A percentile compares a stretch with the other conserved stretches of the same genome.
Conservation (phyloP, 2,329 filamentous ascomycete species). For the Trichophaea hybrida region DNA sequence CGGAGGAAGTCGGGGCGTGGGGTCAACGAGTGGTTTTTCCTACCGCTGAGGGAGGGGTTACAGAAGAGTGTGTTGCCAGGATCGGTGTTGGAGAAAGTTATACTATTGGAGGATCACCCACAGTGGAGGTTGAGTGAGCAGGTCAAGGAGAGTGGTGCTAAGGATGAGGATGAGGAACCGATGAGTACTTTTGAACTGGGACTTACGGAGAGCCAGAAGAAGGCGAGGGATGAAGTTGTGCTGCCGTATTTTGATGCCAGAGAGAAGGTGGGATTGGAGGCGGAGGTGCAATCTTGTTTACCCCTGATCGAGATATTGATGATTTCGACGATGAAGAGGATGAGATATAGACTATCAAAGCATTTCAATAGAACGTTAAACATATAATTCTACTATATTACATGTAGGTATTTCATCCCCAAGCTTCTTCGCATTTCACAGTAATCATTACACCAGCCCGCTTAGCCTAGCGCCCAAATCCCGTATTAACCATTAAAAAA, state of each 20-base stretch:
- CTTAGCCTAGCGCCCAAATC: not conserved
- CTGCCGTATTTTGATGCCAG: slow-evolving; percentile 97
- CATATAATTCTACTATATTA: too few relatives aligned
- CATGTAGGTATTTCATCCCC: too few relatives aligned
- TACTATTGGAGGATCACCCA: slow-evolving; percentile 62
- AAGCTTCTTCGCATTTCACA: not conserved
- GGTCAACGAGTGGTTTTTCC: slow-evolving; percentile 53
- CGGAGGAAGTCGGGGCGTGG: slow-evolving; percentile 67
- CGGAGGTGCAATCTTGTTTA: slow-evolving; percentile 87
- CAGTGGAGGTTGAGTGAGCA: slow-evolving; percentile 43
- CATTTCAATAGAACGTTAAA: too few relatives aligned
- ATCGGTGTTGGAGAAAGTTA: slow-evolving; percentile 39
- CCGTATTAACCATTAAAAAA: slow-evolving; percentile 49
- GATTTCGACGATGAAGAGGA: slow-evolving; percentile 95
- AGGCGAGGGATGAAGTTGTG: slow-evolving; percentile 75
- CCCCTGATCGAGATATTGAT: slow-evolving; percentile 80
- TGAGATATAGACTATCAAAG: slow-evolving; percentile 47
- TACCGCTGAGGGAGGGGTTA: slow-evolving; percentile 31
- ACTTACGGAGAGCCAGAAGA: slow-evolving; percentile 78
- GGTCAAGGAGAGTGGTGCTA: slow-evolving; percentile 27
- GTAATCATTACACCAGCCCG: not conserved
- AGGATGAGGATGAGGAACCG: slow-evolving; percentile 32
- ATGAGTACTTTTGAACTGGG: slow-evolving; percentile 68
- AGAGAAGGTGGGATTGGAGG: slow-evolving; percentile 47
- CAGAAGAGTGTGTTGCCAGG: slow-evolving; percentile 16